Base-by-base conservation (phyloP, 1,284 basidiomycete species). In the Limonomyces culmigenus region DNA sequence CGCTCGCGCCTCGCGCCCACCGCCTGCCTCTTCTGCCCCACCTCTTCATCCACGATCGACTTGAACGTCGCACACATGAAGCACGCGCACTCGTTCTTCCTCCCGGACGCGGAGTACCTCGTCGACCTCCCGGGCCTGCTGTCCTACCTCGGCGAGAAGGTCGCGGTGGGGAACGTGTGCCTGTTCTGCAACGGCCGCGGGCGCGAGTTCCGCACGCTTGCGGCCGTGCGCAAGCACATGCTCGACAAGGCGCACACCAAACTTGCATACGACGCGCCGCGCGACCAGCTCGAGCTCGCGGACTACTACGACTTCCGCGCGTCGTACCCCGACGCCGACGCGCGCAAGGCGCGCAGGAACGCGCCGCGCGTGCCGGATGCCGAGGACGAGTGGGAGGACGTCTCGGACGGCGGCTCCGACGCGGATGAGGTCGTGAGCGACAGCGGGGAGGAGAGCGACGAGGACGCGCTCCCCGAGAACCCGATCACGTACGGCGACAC, bases 191-290 rank as follows among this genome's bases (percentile, higher is more conserved):
- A 81, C 47, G 74, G 69, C 19, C 74, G 65, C 44, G 76, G 80
- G 16, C 69, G 70, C 41, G 85, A 87, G 47, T 87, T 88, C 55
- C 66, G 74, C 36, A 76, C 72, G 15, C 49, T 91, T 33, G 77
- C 88, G 2, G 88, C 89, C 1, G 88, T 88, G 2, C 64, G 89
- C 44, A 86, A 84, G 49, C 91, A 96, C 51, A 96, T 96, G 92
- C 45, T 74, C 36, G 89, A 92, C 61, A 96, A 95, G 58, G 70
- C 70, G 30, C 95, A 99, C 50, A 96, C 92, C 70, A 96, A 96
- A 58, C 74, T 99, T 41, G 84, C 87, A 0, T 98, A 96, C 53
- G 84, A 89, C 38, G 61, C 67, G 1, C 76, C 85, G 45, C 56
- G 65, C 31, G 88, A 97, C 48, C 69, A 76, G 33, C 68, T 93